Percentiles rank a stretch among this genome's conserved stretches.
These are phyloP conservation scores for Pinus taeda DNA, from an alignment of 75 land plant species.

Conservation along the genomic window DNA sequence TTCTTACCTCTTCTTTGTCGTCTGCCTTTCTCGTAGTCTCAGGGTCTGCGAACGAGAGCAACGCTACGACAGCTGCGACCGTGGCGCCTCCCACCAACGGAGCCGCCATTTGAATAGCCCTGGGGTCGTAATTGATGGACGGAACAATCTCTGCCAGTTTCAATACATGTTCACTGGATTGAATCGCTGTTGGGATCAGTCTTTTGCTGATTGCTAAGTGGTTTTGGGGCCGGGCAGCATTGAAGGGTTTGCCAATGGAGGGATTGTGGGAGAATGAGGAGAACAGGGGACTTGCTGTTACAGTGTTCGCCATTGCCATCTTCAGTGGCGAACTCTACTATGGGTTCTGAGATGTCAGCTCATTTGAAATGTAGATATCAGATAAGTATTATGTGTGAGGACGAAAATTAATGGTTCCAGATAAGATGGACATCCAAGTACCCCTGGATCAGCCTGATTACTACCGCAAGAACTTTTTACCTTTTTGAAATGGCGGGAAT, in stretches of 20 bases:
- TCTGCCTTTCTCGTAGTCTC: conserved; percentile 84
- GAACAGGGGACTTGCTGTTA: background rate
- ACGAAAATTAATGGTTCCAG: no score
- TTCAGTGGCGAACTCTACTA: background rate
- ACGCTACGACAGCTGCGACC: conserved; percentile 83
- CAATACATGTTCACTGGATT: background rate
- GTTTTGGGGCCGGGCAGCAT: conserved; percentile 1
- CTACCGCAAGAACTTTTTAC: no score
- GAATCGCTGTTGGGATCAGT: background rate
- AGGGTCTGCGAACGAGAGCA: conserved; percentile 82
- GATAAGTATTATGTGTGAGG: no score
- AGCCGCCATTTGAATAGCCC: conserved; percentile 30
- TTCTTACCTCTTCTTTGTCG: conserved; percentile 87
- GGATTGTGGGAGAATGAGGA: background rate
- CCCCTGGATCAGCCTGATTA: no score
- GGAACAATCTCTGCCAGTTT: conserved; percentile 15
- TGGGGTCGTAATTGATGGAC: conserved; percentile 2
- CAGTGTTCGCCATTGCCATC: conserved; percentile 11
- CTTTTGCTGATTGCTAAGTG: background rate
- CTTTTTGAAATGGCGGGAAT: no score
- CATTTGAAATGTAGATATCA: background rate
- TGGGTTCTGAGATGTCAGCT: background rate
- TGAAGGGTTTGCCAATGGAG: background rate
- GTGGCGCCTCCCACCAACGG: conserved; percentile 75
- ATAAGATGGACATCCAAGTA: no score